Evolutionary conservation across 2,329 filamentous ascomycete genomes (phyloP).

Genomic region (Emergomyces africanus): DNA sequence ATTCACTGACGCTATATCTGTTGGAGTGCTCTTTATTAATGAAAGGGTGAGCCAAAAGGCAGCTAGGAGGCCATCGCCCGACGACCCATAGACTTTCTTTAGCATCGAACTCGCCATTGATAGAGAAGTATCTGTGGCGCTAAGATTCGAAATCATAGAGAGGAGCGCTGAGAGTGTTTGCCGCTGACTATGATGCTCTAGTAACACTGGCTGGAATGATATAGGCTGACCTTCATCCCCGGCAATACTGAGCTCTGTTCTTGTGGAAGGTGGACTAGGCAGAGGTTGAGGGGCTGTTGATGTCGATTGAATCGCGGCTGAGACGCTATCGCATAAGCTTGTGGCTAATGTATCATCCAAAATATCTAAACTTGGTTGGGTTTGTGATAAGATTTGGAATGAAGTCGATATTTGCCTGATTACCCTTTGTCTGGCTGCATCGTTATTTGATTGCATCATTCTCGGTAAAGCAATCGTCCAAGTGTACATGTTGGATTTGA

Average conservation of each 20-base stretch:
- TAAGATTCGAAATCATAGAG: conserved; percentile 45
- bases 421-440: conserved; percentile 57
- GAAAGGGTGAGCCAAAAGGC: conserved; percentile 72
- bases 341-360: conserved; percentile 54
- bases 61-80: conserved; percentile 49
- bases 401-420: conserved; percentile 67
- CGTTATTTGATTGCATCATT: conserved; percentile 72
- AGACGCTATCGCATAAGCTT: conserved; percentile 62
- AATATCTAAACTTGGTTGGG: conserved; percentile 52
- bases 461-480: conserved; percentile 74
- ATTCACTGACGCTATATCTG: conserved; percentile 44
- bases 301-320: conserved; percentile 31
- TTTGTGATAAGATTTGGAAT: conserved; percentile 50
- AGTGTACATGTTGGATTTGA: conserved; percentile 61
- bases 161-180: conserved; percentile 51
- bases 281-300: conserved; percentile 20
- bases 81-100: conserved; percentile 46
- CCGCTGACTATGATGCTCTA: conserved; percentile 54
- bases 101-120: conserved; percentile 54
- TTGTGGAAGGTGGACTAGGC: conserved; percentile 10
- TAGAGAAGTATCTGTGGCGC: conserved; percentile 27
- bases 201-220: conserved; percentile 48
- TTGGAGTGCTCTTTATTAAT: conserved; percentile 48
- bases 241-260: conserved; percentile 19
- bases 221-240: conserved; percentile 13